Evolutionary conservation across 129 eudicot species (phyloP).

Genomic region (Flaveria sonorensis): DNA sequence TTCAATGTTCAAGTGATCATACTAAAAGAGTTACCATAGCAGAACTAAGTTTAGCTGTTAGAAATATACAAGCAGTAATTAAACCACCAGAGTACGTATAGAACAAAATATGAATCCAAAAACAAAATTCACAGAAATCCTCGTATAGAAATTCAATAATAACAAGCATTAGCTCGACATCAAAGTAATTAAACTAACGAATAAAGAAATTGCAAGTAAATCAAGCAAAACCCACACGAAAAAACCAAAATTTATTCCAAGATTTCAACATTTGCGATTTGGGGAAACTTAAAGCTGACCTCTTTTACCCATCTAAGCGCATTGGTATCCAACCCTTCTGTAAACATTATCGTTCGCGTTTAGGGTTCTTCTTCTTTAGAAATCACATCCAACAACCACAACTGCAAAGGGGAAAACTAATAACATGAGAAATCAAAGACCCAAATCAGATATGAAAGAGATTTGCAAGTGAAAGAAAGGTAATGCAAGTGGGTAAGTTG

Average conservation of each 20-base stretch:
- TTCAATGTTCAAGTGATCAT: slow-evolving; percentile 8
- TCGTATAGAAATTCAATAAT: not conserved
- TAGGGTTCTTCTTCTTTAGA: slow-evolving; percentile 16
- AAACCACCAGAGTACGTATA: too few relatives aligned
- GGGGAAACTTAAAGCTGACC: slow-evolving; percentile 38
- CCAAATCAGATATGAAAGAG: not conserved
- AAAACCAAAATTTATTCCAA: not conserved
- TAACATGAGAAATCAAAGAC: not conserved
- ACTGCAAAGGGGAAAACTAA: not conserved
- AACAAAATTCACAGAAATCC: not conserved
- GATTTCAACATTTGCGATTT: slow-evolving; percentile 1
- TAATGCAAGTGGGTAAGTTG: not conserved
- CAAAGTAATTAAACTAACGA: not conserved
- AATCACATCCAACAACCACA: slow-evolving; percentile 30
- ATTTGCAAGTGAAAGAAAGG: not conserved
- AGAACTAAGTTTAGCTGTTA: not conserved
- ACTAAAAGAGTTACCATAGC: slow-evolving; percentile 7
- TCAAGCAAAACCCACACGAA: slow-evolving; percentile 18
- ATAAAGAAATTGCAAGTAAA: slow-evolving; percentile 8
- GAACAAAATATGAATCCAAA: not conserved
- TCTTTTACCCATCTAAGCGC: slow-evolving; percentile 77
- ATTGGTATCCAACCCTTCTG: slow-evolving; percentile 80
- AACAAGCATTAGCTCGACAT: too few relatives aligned
- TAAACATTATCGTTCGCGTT: slow-evolving; percentile 52
- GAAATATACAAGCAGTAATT: slow-evolving; percentile 7